phyloP scores from a whole-genome alignment of 1,284 basidiomycete species.

The Pseudozyma tsukubaensis region DNA sequence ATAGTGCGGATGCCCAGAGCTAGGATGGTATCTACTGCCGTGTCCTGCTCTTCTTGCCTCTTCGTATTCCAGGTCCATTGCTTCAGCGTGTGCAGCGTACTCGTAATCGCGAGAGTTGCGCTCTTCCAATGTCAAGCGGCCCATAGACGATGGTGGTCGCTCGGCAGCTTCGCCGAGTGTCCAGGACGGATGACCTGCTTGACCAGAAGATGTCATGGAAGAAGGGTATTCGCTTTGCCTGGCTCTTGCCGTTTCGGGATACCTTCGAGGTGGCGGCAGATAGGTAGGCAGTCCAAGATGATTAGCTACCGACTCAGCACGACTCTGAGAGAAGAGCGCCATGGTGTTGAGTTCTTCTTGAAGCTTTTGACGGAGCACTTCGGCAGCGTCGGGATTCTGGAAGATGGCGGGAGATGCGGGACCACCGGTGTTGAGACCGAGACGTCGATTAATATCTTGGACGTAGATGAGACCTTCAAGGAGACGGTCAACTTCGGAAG shows the following conservation, averaged over 20 bases:
- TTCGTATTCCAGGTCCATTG: constrained; percentile 7
- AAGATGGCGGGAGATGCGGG: constrained; percentile 33
- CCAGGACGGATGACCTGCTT: constrained; percentile 18
- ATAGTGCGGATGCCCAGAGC: not conserved
- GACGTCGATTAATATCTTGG: constrained; percentile 43
- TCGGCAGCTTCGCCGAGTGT: constrained; percentile 4
- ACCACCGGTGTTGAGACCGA: constrained; percentile 17
- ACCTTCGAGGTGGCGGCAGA: not conserved
- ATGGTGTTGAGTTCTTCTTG: constrained; percentile 37
- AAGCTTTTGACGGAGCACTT: constrained; percentile 20
- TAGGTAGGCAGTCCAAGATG: constrained; percentile 22
- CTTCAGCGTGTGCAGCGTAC: not conserved
- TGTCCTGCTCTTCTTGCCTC: not conserved
- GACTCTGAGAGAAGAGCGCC: constrained; percentile 30
- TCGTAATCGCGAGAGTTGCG: constrained; percentile 3
- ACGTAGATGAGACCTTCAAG: constrained; percentile 37
- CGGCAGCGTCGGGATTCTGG: constrained; percentile 14
- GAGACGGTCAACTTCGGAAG: constrained; percentile 30
- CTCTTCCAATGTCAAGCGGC: constrained; percentile 22
- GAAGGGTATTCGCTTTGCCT: not conserved
- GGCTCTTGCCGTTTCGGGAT: not conserved
- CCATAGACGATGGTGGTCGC: constrained; percentile 14
- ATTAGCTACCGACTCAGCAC: constrained; percentile 28
- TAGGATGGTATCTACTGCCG: not conserved
- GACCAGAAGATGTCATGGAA: constrained; percentile 10